Base-by-base conservation (phyloP, 257 asterid genomes). In the Scutellaria barbata region DNA sequence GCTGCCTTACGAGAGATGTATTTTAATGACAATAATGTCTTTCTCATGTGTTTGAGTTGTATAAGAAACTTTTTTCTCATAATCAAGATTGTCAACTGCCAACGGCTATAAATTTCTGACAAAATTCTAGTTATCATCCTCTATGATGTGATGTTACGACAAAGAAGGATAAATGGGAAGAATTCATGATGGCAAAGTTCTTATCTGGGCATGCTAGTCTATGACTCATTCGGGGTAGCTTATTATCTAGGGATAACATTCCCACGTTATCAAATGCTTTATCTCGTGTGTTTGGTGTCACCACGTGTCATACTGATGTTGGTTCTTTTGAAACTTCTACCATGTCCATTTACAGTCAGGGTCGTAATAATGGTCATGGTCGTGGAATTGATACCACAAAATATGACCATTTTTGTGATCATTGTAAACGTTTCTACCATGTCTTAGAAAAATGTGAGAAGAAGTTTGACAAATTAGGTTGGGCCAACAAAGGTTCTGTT, bases 21-120 rank as follows among this genome's bases (percentile, higher is more conserved):
- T n/a, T n/a, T n/a, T n/a, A n/a, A n/a, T n/a, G n/a, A n/a, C n/a
- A n/a, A n/a, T n/a, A n/a, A n/a, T n/a, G n/a, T n/a, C n/a, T n/a
- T n/a, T n/a, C 16, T 66, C 71, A 11, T 40, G 60, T 48, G 14
- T 66, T 66, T 14, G 60, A 66, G 7, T 7, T 66, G 20, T 66
- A 66, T 9, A 59, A 65, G 58, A 65, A 47, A 65, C 25, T 47
- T 1, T 46, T 65, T 16, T 46, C 58, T 25, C 47, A 12, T 46
- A 22, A 42, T 1, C 59, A 65, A 12, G n/a, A 25, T 4, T 10
- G 18, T 14, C 30, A 30, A 43, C 56, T 1, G 51, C 46, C 50
- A 58, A n/a, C 7, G 66, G 16, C 12, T 40, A 61, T 13, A 54
- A 2, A 14, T 63, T 20, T 17, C 6, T 41, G 51, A 62, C 17